phyloP scores from a whole-genome alignment of 2,329 filamentous ascomycete genomes.

The Epicoccum sorghinum region DNA sequence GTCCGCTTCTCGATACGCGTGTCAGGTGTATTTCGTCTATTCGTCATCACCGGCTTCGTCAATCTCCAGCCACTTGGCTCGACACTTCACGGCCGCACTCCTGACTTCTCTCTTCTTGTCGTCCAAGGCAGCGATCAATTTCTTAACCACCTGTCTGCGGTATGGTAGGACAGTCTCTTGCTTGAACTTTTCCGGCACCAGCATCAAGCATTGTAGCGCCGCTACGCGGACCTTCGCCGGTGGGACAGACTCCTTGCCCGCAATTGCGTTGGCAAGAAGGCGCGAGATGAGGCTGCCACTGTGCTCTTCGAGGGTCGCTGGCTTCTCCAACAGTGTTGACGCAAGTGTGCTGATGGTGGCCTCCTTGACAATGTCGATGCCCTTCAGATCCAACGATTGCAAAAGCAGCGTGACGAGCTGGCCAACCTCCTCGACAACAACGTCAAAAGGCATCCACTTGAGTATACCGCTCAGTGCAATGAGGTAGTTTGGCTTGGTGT shows the following conservation, averaged over 20 bases:
- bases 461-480: conserved; percentile 68
- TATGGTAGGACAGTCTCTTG: conserved; percentile 62
- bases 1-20: too few species aligned
- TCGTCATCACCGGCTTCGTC: conserved; percentile 64
- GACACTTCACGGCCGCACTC: conserved; percentile 66
- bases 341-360: conserved; percentile 66
- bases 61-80: conserved; percentile 65
- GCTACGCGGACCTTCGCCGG: conserved; percentile 53
- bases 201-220: conserved; percentile 55
- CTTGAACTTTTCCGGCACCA: conserved; percentile 56
- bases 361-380: conserved; percentile 61
- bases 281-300: conserved; percentile 62
- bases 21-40: conserved; percentile 3
- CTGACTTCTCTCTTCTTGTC: conserved; percentile 68
- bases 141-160: conserved; percentile 62
- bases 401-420: conserved; percentile 66
- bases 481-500: conserved; percentile 65
- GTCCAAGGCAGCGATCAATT: conserved; percentile 62
- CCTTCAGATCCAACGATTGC: conserved; percentile 64
- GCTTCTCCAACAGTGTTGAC: conserved; percentile 63
- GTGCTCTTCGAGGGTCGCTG: conserved; percentile 61
- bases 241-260: conserved; percentile 25
- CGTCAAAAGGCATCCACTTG: conserved; percentile 62
- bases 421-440: conserved; percentile 65
- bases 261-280: conserved; percentile 55